phyloP scores from a whole-genome alignment of 129 eudicot genomes.

The Tagetes erecta region DNA sequence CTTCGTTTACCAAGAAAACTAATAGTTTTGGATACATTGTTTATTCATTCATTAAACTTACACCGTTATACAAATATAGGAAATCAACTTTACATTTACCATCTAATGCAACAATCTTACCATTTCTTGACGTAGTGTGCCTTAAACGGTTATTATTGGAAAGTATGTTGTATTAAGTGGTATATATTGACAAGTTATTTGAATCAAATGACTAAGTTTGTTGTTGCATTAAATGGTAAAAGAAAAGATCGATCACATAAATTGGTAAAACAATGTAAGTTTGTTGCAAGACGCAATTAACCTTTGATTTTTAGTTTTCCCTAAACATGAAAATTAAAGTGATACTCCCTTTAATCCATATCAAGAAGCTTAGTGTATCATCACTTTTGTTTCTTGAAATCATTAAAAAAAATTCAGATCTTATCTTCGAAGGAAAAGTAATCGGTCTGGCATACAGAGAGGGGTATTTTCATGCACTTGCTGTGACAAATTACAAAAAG shows the following conservation, averaged over 20 bases:
- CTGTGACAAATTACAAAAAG: not conserved
- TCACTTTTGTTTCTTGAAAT: not conserved
- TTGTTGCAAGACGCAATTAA: not conserved
- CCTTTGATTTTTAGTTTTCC: too few species aligned
- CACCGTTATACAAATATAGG: not conserved
- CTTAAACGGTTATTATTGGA: not conserved
- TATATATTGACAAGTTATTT: not conserved
- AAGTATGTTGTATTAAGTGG: not conserved
- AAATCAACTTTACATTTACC: not conserved
- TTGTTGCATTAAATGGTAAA: not conserved
- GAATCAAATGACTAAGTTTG: not conserved
- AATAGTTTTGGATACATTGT: not conserved
- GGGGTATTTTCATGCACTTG: not conserved
- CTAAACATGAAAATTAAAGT: not conserved
- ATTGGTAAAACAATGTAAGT: not conserved
- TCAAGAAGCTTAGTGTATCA: not conserved
- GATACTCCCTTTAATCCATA: not conserved
- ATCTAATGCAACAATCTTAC: not conserved
- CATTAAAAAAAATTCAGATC: not conserved
- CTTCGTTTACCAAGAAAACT: not conserved
- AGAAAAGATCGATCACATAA: not conserved
- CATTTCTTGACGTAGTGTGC: not conserved
- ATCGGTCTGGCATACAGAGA: not conserved
- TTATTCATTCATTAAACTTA: not conserved
- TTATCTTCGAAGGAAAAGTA: not conserved